These are phyloP conservation scores for Dendryphion nanum DNA, from an alignment of 2,329 filamentous ascomycete species.

Conservation along the genomic window DNA sequence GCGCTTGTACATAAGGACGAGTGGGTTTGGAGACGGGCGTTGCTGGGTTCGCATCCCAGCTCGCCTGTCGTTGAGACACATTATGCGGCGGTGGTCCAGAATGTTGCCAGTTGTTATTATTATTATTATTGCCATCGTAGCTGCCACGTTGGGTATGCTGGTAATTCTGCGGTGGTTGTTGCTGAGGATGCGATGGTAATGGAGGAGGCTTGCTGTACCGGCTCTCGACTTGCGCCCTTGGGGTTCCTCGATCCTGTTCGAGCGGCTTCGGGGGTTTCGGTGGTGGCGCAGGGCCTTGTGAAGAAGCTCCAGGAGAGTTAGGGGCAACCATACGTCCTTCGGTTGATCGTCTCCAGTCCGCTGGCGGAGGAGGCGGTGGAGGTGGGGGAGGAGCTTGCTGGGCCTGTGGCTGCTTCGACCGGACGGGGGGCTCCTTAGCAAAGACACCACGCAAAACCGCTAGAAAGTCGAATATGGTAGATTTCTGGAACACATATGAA, in stretches of 20 bases:
- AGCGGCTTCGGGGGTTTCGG: conserved; percentile 49
- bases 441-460: conserved; percentile 83
- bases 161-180: conserved; percentile 20
- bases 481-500: conserved; percentile 63
- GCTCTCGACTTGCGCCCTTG: conserved; percentile 19
- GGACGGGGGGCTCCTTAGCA: conserved; percentile 89
- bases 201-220: conserved; percentile 32
- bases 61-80: conserved; percentile 17
- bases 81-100: conserved; percentile 14
- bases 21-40: conserved; percentile 24
- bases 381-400: conserved; percentile 47
- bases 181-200: conserved; percentile 33
- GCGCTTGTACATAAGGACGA: conserved; percentile 28
- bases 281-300: conserved; percentile 38
- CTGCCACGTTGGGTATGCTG: conserved; percentile 12
- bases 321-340: conserved; percentile 32
- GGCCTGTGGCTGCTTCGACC: conserved; percentile 56
- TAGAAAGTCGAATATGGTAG: conserved; percentile 78
- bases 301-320: conserved; percentile 31
- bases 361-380: conserved; percentile 70
- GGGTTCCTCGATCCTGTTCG: conserved; percentile 22
- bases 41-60: conserved; percentile 25
- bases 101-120: conserved; percentile 16
- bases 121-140: conserved; percentile 2
- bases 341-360: conserved; percentile 47